Evolutionary conservation across 352 stramenopile genomes (phyloP).

Genomic region (Phytophthora boehmeriae): DNA sequence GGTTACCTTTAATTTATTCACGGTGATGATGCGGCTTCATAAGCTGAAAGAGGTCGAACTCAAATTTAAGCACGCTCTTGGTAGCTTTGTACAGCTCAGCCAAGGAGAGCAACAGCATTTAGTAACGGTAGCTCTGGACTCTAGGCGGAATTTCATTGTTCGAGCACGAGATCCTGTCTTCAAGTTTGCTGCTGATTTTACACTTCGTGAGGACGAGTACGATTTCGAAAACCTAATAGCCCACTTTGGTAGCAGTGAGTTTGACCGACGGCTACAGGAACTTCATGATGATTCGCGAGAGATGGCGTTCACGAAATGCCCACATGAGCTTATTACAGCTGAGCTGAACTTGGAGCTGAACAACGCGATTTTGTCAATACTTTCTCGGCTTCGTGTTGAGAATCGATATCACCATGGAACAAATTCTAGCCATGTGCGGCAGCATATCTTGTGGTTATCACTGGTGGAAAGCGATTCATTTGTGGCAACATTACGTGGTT

Average conservation of each 20-base stretch:
- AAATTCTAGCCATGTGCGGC: constrained; percentile 8
- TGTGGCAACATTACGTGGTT: constrained; percentile 45
- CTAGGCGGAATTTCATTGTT: constrained; percentile 37
- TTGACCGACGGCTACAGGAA: constrained; percentile 19
- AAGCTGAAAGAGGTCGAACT: constrained; percentile 58
- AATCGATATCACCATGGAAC: constrained; percentile 11
- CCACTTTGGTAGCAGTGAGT: constrained; percentile 13
- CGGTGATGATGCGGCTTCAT: constrained; percentile 43
- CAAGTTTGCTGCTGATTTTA: constrained; percentile 65
- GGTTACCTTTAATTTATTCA: constrained; percentile 53
- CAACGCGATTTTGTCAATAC: constrained; percentile 33
- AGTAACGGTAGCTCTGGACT: constrained; percentile 43
- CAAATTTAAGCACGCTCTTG: constrained; percentile 51
- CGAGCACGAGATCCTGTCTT: constrained; percentile 55
- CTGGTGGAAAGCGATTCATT: constrained; percentile 66
- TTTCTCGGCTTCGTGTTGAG: constrained; percentile 43
- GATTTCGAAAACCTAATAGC: constrained; percentile 33
- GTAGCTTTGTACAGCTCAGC: constrained; percentile 40
- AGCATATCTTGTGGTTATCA: constrained; percentile 37
- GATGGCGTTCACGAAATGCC: constrained; percentile 24
- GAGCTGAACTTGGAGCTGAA: constrained; percentile 44
- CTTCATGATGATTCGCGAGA: constrained; percentile 29
- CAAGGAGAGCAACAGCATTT: constrained; percentile 55
- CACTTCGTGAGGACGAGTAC: constrained; percentile 56
- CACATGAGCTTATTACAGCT: constrained; percentile 45